Percentiles rank a stretch among this genome's conserved stretches.
phyloP scores from a whole-genome alignment of 768 basidiomycete genomes.

The Trametes cubensis region DNA sequence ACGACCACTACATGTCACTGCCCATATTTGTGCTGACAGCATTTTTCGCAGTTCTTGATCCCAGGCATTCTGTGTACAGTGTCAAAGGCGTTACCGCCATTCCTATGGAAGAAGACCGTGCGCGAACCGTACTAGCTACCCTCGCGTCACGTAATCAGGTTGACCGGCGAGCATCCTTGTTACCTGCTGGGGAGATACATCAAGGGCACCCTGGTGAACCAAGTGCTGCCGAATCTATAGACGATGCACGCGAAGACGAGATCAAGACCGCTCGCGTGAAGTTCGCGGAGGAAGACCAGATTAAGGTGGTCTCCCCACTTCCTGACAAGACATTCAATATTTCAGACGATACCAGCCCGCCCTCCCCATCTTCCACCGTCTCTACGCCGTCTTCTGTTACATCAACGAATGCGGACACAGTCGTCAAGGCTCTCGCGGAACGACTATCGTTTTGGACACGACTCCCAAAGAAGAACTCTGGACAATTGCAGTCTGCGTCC shows the following conservation, averaged over 20 bases:
- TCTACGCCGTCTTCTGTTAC: slow-evolving; percentile 57
- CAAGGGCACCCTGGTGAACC: neutral
- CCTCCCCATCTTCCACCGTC: slow-evolving; percentile 34
- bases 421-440: slow-evolving; percentile 64
- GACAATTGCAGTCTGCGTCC: slow-evolving; percentile 3
- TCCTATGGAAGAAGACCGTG: slow-evolving; percentile 69
- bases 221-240: neutral
- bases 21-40: neutral
- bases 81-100: slow-evolving; percentile 73
- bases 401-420: slow-evolving; percentile 45
- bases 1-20: no score
- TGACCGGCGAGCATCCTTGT: slow-evolving; percentile 49
- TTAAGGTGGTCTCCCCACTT: slow-evolving; percentile 48
- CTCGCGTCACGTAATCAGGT: slow-evolving; percentile 54
- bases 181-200: slow-evolving; percentile 30
- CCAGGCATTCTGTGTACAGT: slow-evolving; percentile 60
- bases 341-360: slow-evolving; percentile 21
- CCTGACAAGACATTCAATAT: slow-evolving; percentile 27
- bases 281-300: slow-evolving; percentile 51
- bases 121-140: slow-evolving; percentile 52
- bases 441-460: slow-evolving; percentile 78
- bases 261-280: slow-evolving; percentile 47
- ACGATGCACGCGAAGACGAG: slow-evolving; percentile 13
- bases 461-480: slow-evolving; percentile 31
- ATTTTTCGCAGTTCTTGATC: slow-evolving; percentile 59